Base-by-base conservation (phyloP, 1,139 yeast species). In the Debaryomycetaceae sp. region DNA sequence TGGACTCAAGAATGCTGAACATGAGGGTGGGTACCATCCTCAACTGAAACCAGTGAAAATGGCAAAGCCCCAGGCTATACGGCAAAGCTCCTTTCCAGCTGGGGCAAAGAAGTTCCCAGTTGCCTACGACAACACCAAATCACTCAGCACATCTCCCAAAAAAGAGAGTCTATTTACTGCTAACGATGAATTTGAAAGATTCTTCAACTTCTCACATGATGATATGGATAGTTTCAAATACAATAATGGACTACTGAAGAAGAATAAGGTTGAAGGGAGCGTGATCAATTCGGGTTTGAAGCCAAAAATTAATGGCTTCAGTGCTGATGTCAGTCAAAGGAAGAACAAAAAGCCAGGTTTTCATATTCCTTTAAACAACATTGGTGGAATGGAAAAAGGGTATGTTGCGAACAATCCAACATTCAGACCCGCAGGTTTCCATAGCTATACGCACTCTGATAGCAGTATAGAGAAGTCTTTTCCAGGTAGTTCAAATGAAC, bases 291-390 rank as follows among this genome's bases (percentile, higher is more conserved):
- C 3, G 14, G 31, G 27, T 5, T n/a, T 8, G 31, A 24, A 14
- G n/a, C 22, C 17, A 6, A 17, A 9, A 6, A 24, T 4, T 6
- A 24, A 24, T 20, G 34, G 14, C 8, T 23, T 6, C 8, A 39
- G 8, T 4, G 9, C 9, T 13, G 38, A 24, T 23, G 7, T 22
- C 6, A 40, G 35, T 35, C 11, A 24, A 24, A 51, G 39, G 36
- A 44, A 41, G 30, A 41, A 47, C 7, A 52, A 44, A 22, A 54
- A 52, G 24, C 59, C 59, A 6, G 52, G 42, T 9, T 52, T 55
- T 36, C 55, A 55, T 39, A 42, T 56, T 6, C 56, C 59, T 1
- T 46, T 56, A 33, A 58, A 53, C 39, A 48, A 53, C 38, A 34
- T 56, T 5, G 34, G 31, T 22, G 24, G 30, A 8, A 11, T 27